These are phyloP conservation scores for Prunus kanzakura DNA, from an alignment of 306 rosid genomes.

Conservation along the genomic window DNA sequence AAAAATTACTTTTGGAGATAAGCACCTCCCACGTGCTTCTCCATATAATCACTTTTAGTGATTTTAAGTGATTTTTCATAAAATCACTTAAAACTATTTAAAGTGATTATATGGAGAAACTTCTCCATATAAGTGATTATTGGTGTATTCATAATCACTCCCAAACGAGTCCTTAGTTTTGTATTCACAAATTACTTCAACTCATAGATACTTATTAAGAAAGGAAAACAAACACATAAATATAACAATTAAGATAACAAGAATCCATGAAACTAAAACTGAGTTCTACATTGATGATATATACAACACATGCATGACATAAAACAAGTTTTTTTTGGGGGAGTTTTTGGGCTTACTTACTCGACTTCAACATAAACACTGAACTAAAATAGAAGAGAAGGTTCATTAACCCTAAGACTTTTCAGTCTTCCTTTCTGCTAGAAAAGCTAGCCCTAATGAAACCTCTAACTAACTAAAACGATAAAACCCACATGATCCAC, in stretches of 20 bases:
- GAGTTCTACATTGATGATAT: background rate
- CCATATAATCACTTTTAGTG: too few relatives aligned
- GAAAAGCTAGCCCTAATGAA: slow-evolving; percentile 14
- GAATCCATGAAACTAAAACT: background rate
- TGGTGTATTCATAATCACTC: too few relatives aligned
- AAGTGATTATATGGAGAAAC: too few relatives aligned
- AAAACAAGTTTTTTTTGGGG: background rate
- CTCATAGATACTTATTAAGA: background rate
- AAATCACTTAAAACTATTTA: too few relatives aligned
- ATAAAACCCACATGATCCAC: background rate
- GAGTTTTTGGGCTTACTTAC: background rate
- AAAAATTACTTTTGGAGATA: background rate
- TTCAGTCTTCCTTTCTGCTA: slow-evolving; percentile 2
- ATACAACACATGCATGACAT: background rate
- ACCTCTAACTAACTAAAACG: slow-evolving; percentile 1
- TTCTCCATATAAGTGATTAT: too few relatives aligned
- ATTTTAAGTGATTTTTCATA: too few relatives aligned
- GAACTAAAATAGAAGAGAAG: slow-evolving; percentile 5
- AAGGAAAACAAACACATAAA: background rate
- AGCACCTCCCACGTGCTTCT: too few relatives aligned
- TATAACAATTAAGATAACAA: background rate
- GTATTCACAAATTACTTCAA: background rate
- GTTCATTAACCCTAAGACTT: slow-evolving; percentile 5
- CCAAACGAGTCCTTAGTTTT: too few relatives aligned
- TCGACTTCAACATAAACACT: background rate